Percentiles rank a stretch among this genome's conserved stretches.
phyloP scores from a whole-genome alignment of 108 stramenopile genomes.

The Ochromonas danica region DNA sequence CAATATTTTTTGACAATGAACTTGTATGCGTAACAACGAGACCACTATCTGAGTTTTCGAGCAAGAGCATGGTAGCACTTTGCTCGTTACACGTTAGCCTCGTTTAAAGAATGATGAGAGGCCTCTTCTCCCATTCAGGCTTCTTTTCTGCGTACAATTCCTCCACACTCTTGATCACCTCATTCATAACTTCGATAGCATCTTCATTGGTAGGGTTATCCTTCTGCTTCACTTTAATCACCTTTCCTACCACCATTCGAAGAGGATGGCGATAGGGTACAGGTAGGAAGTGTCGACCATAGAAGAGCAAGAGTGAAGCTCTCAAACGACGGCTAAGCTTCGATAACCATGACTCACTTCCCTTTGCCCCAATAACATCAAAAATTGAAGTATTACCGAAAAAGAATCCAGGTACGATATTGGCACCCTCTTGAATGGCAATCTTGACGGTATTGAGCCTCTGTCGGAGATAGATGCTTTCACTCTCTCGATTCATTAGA shows the following conservation, averaged over 20 bases:
- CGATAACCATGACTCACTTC: slow-evolving; percentile 36
- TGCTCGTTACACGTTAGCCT: no score
- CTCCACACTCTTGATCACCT: slow-evolving; percentile 37
- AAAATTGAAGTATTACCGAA: slow-evolving; percentile 46
- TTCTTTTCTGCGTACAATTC: slow-evolving; percentile 46
- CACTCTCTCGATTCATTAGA: slow-evolving; percentile 42
- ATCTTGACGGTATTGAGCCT: slow-evolving; percentile 44
- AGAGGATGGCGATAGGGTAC: slow-evolving; percentile 26
- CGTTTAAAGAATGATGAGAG: slow-evolving; percentile 40
- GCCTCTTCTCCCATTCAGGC: slow-evolving; percentile 50
- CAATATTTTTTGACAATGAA: no score
- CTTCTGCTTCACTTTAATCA: slow-evolving; percentile 44
- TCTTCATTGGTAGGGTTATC: slow-evolving; percentile 48
- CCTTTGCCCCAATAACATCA: slow-evolving; percentile 43
- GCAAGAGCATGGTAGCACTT: no score
- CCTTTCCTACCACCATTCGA: slow-evolving; percentile 24
- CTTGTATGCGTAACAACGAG: no score
- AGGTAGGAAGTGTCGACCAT: slow-evolving; percentile 29
- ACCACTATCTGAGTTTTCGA: no score
- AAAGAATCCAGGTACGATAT: slow-evolving; percentile 46
- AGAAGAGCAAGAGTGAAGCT: slow-evolving; percentile 11
- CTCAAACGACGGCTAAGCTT: slow-evolving; percentile 41
- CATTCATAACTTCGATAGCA: slow-evolving; percentile 33
- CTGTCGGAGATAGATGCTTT: slow-evolving; percentile 44
- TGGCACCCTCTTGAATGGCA: slow-evolving; percentile 40